Base-by-base conservation (phyloP, 2,329 filamentous ascomycete species). In the Cryphonectria radicalis region DNA sequence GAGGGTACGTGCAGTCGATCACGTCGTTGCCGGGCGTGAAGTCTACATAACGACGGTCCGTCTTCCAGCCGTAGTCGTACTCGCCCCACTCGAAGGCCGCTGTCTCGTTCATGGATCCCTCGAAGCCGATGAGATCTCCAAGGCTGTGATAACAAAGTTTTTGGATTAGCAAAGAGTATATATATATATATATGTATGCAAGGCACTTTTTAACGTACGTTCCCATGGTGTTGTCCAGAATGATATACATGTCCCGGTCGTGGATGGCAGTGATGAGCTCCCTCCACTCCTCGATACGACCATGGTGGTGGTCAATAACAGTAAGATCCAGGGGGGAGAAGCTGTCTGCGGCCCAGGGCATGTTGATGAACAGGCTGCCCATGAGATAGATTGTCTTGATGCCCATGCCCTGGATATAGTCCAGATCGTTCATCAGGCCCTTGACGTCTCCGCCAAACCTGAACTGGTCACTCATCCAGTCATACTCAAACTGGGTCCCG, bases 171-270 rank as follows among this genome's bases (percentile, higher is more conserved):
- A 37, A 40, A 43, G 10, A 14, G 22, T 40, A 2, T 40, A 13
- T 40, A 40, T 40, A 40, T 40, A 40, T 40, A 2, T 40, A 10
- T 40, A 10, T 40, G 1, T 40, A 11, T 40, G 10, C 11, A 40
- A 2, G 37, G 7, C 37, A 37, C 37, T 37, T 37, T 10, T 37
- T 13, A 10, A 40, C 84, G 82, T 79, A 85, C 82, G 89, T 92
- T 62, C 87, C 84, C 78, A 91, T 84, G 1, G 89, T 91, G 75
- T 91, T 91, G 76, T 91, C 89, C 73, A 91, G 79, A n/a, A 91
- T 80, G 46, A 91, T 87, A 78, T 90, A 91, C 88, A 91, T 91
- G 69, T 84, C 87, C n/a, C 86, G 82, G 10, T 80, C 80, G 75
- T 91, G 89, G 28, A 91, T 88, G 55, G 87, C 88, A 14, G 84